These are phyloP conservation scores for Eleusine coracana DNA, from an alignment of 176 grass and related monocot species.

Conservation along the genomic window DNA sequence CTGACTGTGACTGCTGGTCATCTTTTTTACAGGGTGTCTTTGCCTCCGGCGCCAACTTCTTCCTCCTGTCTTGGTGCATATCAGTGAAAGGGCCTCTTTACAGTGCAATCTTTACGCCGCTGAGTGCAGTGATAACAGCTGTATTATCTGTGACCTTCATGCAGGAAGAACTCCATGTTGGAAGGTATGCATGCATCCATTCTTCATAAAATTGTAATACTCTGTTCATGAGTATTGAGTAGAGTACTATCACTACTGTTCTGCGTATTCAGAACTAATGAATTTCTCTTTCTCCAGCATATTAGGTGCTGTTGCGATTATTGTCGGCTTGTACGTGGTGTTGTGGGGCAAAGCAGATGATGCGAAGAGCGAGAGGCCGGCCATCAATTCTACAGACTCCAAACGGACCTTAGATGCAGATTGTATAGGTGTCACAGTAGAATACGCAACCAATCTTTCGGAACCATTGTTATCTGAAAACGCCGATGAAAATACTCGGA, in stretches of 20 bases:
- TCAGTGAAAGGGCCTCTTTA: constrained; percentile 63
- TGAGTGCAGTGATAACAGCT: constrained; percentile 58
- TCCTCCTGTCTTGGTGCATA: constrained; percentile 73
- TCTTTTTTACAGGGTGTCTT: constrained; percentile 54
- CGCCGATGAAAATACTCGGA: not conserved
- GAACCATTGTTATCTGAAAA: constrained; percentile 45
- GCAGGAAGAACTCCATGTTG: constrained; percentile 56
- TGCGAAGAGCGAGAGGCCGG: not conserved
- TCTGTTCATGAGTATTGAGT: not conserved
- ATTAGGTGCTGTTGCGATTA: constrained; percentile 56
- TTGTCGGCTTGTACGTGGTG: constrained; percentile 52
- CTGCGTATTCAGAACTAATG: not conserved
- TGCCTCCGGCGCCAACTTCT: constrained; percentile 64
- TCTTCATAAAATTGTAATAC: not conserved
- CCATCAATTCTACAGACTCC: not conserved
- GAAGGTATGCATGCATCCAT: constrained; percentile 52
- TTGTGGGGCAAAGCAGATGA: constrained; percentile 74
- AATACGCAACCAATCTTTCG: constrained; percentile 23
- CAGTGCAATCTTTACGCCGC: constrained; percentile 64
- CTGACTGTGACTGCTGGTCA: not conserved
- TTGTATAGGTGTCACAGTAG: not conserved
- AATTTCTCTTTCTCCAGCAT: constrained; percentile 39
- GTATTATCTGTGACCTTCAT: constrained; percentile 47
- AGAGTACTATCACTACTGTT: not conserved
- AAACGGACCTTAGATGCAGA: constrained; percentile 21